These are phyloP conservation scores for Lipomyces orientalis DNA, from an alignment of 805 yeast species.

Conservation along the genomic window DNA sequence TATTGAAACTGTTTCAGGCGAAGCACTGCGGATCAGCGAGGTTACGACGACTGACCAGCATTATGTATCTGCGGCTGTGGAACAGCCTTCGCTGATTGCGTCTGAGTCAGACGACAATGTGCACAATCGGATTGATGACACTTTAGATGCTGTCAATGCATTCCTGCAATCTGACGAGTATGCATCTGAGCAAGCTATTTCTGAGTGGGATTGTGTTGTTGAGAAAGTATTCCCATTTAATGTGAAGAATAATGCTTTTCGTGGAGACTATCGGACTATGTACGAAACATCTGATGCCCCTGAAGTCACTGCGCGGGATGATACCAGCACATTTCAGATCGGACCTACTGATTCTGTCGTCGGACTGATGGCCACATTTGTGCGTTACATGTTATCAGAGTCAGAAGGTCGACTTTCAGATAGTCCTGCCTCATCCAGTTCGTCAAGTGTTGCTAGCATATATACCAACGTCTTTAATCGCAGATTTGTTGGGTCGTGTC, in stretches of 20 bases:
- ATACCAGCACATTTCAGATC: background rate
- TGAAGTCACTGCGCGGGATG: background rate
- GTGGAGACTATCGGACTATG: background rate
- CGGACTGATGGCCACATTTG: background rate
- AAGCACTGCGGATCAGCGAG: background rate
- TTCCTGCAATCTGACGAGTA: background rate
- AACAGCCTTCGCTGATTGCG: background rate
- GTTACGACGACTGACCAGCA: background rate
- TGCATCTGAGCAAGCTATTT: background rate
- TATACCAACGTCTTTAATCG: background rate
- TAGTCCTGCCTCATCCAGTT: background rate
- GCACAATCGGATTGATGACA: background rate
- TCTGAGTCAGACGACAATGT: background rate
- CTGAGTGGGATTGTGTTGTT: background rate
- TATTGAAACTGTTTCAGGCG: background rate
- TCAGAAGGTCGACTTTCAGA: background rate
- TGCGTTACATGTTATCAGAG: background rate
- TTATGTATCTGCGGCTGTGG: background rate
- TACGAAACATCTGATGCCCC: background rate
- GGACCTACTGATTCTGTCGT: background rate
- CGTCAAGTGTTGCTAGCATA: background rate
- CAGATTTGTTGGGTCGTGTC: background rate
- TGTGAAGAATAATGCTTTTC: background rate
- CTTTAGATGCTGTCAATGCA: background rate
- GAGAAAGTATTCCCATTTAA: background rate